Evolutionary conservation across 805 yeast genomes (phyloP), one percentile per base, ranked within the genome.

Genomic region (Zygosaccharomyces pseudorouxii): DNA sequence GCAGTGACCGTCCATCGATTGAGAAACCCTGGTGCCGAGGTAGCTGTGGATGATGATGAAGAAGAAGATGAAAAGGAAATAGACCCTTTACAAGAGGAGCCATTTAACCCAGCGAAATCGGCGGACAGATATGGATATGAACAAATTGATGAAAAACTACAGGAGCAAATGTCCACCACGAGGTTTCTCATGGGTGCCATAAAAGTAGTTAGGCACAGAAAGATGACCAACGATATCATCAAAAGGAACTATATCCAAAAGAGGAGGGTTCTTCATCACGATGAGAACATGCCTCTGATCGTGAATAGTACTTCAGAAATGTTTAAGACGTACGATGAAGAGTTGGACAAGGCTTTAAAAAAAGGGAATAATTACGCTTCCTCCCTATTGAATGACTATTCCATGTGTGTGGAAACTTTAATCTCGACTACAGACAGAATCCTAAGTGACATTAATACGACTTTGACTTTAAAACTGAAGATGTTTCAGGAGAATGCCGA

Each of bases 391-490:
- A 55, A 56, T 64, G 54, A 74, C 45, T 75, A 76, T 51, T 77
- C 83, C 0, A 73, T 74, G 47, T 73, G 72, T 59, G 74, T 83
- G 35, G 89, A 84, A 57, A 80, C 77, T 43, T 60, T 83, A 47
- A 68, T 84, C 40, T 79, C 83, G 12, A 71, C 74, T 31, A 79
- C 85, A 45, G 89, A 84, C 65, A 70, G 90, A 53, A 76, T 84
- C 9, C 77, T 82, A 49, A 84, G 88, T 51, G 90, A 84, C 58
- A 79, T 85, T 46, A 85, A 81, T 61, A 84, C 92, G 0, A 81
- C 89, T 1, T 63, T 84, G 38, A 75, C 88, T 9, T 65, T 85
- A 51, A 83, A 82, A 54, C 68, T 84, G 25, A 69, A 67, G 51
- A 52, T 61, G 16, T 62, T 63, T 28, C 68, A 65, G 47, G 69